Percentiles rank a stretch among this genome's conserved stretches.
phyloP scores from a whole-genome alignment of 108 stramenopile species.

The Fragilaria crotonensis region DNA sequence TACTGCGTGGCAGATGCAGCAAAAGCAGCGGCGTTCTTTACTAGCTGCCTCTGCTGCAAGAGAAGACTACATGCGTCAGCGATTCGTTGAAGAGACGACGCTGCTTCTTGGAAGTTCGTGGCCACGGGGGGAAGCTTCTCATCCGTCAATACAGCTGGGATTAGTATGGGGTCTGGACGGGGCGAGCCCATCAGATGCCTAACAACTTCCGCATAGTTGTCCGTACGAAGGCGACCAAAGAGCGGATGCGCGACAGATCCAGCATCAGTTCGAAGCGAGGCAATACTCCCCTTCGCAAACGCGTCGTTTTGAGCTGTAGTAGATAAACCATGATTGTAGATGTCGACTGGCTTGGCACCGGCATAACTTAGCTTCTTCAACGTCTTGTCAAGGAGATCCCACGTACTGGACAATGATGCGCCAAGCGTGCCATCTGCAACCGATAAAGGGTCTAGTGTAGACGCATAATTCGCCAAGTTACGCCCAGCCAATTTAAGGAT shows the following conservation, averaged over 20 bases:
- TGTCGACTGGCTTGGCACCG: constrained; percentile 76
- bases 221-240: constrained; percentile 89
- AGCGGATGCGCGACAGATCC: constrained; percentile 83
- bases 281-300: constrained; percentile 65
- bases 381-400: constrained; percentile 78
- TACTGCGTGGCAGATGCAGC: constrained; percentile 93
- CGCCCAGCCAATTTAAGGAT: constrained; percentile 79
- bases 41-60: constrained; percentile 88
- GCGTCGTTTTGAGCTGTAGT: constrained; percentile 43
- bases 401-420: constrained; percentile 56
- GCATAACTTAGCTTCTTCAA: constrained; percentile 68
- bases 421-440: constrained; percentile 67
- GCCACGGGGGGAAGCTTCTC: constrained; percentile 84
- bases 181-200: constrained; percentile 85
- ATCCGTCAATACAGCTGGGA: constrained; percentile 92
- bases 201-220: constrained; percentile 85
- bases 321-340: constrained; percentile 56
- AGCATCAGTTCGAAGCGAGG: constrained; percentile 52
- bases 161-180: constrained; percentile 87
- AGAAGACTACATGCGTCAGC: constrained; percentile 93
- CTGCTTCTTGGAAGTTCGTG: constrained; percentile 75
- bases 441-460: constrained; percentile 55
- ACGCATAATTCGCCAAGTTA: constrained; percentile 80
- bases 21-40: constrained; percentile 95
- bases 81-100: constrained; percentile 82